A percentile compares a stretch with the other conserved stretches of the same genome.
Conservation (phyloP, 805 yeast species). For the Kluyveromyces wickerhamii region DNA sequence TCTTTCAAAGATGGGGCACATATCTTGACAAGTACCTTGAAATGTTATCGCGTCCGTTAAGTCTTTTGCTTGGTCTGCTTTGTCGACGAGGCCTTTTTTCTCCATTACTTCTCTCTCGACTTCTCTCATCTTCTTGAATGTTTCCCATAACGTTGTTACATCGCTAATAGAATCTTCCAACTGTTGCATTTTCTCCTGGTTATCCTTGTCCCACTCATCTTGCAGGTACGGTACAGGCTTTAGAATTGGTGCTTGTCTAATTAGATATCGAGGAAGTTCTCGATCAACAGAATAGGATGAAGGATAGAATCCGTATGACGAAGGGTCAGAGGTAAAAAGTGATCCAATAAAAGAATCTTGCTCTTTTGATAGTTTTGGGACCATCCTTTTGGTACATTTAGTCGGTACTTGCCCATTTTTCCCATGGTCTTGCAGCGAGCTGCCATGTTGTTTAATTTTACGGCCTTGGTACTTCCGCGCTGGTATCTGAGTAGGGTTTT, state of each 20-base stretch:
- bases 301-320: slow-evolving; percentile 15
- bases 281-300: slow-evolving; percentile 17
- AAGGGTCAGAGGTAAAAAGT: slow-evolving; percentile 1
- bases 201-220: slow-evolving; percentile 67
- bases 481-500: too few species aligned
- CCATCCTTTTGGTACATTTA: background rate
- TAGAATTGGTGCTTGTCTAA: slow-evolving; percentile 32
- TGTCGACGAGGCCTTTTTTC: slow-evolving; percentile 71
- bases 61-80: slow-evolving; percentile 72
- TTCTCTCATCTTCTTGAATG: slow-evolving; percentile 65
- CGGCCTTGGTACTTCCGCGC: too few species aligned
- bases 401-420: background rate
- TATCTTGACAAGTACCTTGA: slow-evolving; percentile 80
- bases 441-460: background rate
- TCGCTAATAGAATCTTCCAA: slow-evolving; percentile 49
- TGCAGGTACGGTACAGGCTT: slow-evolving; percentile 22
- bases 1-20: slow-evolving; percentile 94
- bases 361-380: background rate
- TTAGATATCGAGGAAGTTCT: slow-evolving; percentile 30
- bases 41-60: slow-evolving; percentile 84
- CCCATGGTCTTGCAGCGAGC: background rate
- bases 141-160: slow-evolving; percentile 65
- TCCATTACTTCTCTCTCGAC: slow-evolving; percentile 76
- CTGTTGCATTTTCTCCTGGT: slow-evolving; percentile 52
- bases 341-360: background rate